These are phyloP conservation scores for Ceratocystiopsis minuta DNA, from an alignment of 2,329 filamentous ascomycete species.

Conservation along the genomic window DNA sequence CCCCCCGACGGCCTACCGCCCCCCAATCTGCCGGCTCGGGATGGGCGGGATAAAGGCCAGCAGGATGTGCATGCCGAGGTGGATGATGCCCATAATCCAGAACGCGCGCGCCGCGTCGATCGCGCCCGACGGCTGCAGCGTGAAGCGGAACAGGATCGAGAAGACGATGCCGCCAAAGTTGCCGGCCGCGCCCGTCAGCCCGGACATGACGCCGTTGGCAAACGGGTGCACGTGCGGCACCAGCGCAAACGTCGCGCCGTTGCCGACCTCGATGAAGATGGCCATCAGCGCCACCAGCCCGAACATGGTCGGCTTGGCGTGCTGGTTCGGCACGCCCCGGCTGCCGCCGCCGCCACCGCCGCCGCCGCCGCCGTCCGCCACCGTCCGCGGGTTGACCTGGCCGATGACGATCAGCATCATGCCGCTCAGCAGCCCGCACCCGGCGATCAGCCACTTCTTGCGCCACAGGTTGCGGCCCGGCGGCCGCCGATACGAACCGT, in stretches of 20 bases:
- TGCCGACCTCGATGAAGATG: constrained; percentile 68
- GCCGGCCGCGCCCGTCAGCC: constrained; percentile 59
- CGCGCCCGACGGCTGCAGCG: constrained; percentile 25
- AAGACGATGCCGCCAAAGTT: constrained; percentile 79
- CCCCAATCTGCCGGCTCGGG: constrained; percentile 34
- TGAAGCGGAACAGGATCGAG: constrained; percentile 66
- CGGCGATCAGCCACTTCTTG: constrained; percentile 40
- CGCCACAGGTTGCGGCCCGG: constrained; percentile 19
- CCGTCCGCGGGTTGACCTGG: constrained; percentile 32
- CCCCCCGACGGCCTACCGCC: constrained; percentile 15
- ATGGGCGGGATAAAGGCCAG: constrained; percentile 39
- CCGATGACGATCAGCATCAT: constrained; percentile 44
- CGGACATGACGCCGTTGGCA: constrained; percentile 64
- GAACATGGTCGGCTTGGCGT: constrained; percentile 46
- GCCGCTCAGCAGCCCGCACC: constrained; percentile 44
- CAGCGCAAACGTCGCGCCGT: constrained; percentile 73
- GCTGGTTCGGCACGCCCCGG: constrained; percentile 8
- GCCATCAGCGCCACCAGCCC: constrained; percentile 61
- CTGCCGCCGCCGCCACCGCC: too few relatives aligned
- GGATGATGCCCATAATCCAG: constrained; percentile 69
- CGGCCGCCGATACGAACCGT: too few relatives aligned
- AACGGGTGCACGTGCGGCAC: constrained; percentile 73
- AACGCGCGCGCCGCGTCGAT: constrained; percentile 31
- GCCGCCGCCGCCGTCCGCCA: too few relatives aligned
- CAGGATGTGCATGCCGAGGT: constrained; percentile 48